Conservation (phyloP, 345 rosid species). For the Ceriops tagal region DNA sequence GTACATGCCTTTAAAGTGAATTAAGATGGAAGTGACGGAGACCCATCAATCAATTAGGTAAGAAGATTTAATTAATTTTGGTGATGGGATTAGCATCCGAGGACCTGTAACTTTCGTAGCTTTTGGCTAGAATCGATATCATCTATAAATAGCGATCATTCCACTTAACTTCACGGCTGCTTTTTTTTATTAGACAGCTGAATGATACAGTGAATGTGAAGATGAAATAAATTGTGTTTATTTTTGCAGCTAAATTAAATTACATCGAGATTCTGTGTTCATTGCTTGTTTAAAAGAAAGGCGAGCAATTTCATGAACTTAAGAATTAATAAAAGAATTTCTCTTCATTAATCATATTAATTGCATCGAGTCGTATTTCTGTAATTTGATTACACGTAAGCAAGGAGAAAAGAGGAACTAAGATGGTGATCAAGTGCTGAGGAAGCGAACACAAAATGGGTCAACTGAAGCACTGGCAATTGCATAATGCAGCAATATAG, state of each 20-base stretch:
- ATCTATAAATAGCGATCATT: not conserved
- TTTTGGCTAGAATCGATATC: slow-evolving; percentile 9
- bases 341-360: too few relatives aligned
- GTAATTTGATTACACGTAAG: not conserved
- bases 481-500: not conserved
- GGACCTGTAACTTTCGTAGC: slow-evolving; percentile 18
- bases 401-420: not conserved
- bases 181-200: not conserved
- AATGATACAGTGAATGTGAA: not conserved
- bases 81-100: slow-evolving; percentile 24
- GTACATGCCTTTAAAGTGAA: not conserved
- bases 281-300: too few relatives aligned
- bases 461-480: slow-evolving; percentile 3
- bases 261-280: too few relatives aligned
- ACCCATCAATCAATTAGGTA: not conserved
- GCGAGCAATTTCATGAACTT: too few relatives aligned
- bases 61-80: not conserved
- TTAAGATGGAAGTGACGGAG: not conserved
- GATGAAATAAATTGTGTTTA: too few relatives aligned
- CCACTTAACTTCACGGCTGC: not conserved
- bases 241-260: too few relatives aligned
- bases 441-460: not conserved
- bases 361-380: too few relatives aligned
- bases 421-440: not conserved
- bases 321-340: too few relatives aligned